These are phyloP conservation scores for Lachnellula arida DNA, from an alignment of 2,329 filamentous ascomycete genomes.

Conservation along the genomic window DNA sequence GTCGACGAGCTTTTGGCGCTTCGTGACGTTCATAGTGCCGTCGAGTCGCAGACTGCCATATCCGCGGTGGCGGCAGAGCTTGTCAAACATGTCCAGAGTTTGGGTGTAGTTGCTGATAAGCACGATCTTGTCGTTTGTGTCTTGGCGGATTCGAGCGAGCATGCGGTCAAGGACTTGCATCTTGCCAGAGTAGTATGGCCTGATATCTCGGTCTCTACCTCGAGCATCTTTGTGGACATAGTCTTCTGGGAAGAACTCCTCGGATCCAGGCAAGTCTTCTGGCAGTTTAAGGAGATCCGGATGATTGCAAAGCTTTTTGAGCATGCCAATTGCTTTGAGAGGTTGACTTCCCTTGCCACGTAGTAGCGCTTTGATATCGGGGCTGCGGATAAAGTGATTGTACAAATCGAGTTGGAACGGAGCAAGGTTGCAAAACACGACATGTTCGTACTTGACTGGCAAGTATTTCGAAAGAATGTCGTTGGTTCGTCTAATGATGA, in stretches of 20 bases:
- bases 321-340: slow-evolving; percentile 89
- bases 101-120: slow-evolving; percentile 98
- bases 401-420: slow-evolving; percentile 92
- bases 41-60: slow-evolving; percentile 90
- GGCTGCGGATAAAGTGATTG: slow-evolving; percentile 94
- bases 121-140: slow-evolving; percentile 98
- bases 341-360: slow-evolving; percentile 94
- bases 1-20: slow-evolving; percentile 94
- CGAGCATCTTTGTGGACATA: slow-evolving; percentile 84
- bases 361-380: slow-evolving; percentile 86
- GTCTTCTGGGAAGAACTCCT: slow-evolving; percentile 75
- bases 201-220: slow-evolving; percentile 86
- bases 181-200: slow-evolving; percentile 95
- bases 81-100: slow-evolving; percentile 91
- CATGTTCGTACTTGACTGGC: slow-evolving; percentile 97
- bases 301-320: slow-evolving; percentile 99
- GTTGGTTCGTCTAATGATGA: slow-evolving; percentile 96
- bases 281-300: slow-evolving; percentile 84
- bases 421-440: slow-evolving; percentile 93
- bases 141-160: slow-evolving; percentile 89
- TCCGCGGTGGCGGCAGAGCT: slow-evolving; percentile 74
- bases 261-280: slow-evolving; percentile 81
- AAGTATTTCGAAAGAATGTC: slow-evolving; percentile 97
- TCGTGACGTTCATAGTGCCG: slow-evolving; percentile 96
- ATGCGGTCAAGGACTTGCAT: slow-evolving; percentile 98